A percentile compares a stretch with the other conserved stretches of the same genome.
Conservation (phyloP, 2,329 filamentous ascomycete species). For the Phyllachora maydis region DNA sequence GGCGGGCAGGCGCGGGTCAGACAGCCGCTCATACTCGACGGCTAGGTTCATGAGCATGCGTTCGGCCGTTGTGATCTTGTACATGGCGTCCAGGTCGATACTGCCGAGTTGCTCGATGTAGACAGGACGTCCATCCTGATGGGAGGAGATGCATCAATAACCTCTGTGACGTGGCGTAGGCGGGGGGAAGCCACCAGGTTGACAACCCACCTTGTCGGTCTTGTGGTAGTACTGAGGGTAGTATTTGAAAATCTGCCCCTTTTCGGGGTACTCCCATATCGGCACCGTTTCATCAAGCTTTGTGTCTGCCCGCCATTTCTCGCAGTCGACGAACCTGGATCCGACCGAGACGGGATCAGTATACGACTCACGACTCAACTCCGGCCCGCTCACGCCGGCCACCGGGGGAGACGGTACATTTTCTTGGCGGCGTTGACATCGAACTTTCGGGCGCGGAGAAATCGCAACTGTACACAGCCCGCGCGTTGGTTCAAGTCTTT, state of each 20-base stretch:
- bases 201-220: conserved; percentile 46
- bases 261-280: conserved; percentile 76
- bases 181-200: too few relatives aligned
- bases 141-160: too few relatives aligned
- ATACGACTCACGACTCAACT: too few relatives aligned
- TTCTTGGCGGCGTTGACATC: conserved; percentile 64
- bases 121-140: conserved; percentile 91
- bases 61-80: conserved; percentile 79
- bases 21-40: conserved; percentile 90
- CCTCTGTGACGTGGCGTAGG: too few relatives aligned
- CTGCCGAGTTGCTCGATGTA: conserved; percentile 95
- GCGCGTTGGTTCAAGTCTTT: conserved; percentile 2
- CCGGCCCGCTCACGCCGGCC: too few relatives aligned
- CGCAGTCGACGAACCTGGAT: conserved; percentile 85
- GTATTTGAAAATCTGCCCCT: conserved; percentile 64
- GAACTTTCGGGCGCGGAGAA: conserved; percentile 89
- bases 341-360: too few relatives aligned
- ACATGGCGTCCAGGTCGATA: conserved; percentile 75
- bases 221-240: conserved; percentile 99
- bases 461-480: conserved; percentile 41
- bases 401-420: conserved; percentile 63
- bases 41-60: conserved; percentile 95
- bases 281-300: conserved; percentile 64
- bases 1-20: conserved; percentile 81
- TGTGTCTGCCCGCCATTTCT: conserved; percentile 80